Percentiles rank a stretch among this genome's conserved stretches.
These are phyloP conservation scores for Fusarium sp. DNA, from an alignment of 2,329 filamentous ascomycete genomes.

Conservation along the genomic window DNA sequence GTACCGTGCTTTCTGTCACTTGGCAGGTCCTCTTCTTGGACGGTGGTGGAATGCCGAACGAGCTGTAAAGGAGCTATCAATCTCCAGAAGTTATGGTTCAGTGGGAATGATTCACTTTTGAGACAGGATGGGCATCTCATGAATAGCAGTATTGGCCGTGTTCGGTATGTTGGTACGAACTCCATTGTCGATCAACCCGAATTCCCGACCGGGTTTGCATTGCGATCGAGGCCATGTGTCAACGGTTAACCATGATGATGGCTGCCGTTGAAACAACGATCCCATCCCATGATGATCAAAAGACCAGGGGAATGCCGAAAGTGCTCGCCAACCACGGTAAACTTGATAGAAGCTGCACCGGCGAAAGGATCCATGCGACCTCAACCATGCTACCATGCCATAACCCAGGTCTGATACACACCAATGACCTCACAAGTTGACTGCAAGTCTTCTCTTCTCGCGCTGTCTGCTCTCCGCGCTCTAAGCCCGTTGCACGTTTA, in stretches of 20 bases:
- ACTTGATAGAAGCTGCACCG: conserved; percentile 18
- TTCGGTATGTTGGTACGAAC: conserved; percentile 1
- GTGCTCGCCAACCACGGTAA: conserved; percentile 5
- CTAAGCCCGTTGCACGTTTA: conserved; percentile 29
- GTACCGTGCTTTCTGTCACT: conserved; percentile 13
- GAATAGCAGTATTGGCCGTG: conserved; percentile 10
- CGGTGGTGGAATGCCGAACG: conserved; percentile 34
- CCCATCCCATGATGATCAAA: conserved; percentile 25
- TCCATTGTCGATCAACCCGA: not conserved
- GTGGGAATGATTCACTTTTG: conserved; percentile 7
- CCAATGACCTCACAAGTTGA: conserved; percentile 45
- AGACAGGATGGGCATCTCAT: conserved; percentile 14
- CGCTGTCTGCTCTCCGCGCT: conserved; percentile 9
- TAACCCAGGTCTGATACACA: conserved; percentile 28
- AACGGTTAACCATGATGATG: conserved; percentile 25
- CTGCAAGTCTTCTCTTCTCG: conserved; percentile 33
- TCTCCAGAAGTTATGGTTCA: conserved; percentile 3
- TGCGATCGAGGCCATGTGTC: conserved; percentile 12
- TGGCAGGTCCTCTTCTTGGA: conserved; percentile 13
- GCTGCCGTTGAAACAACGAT: conserved; percentile 32
- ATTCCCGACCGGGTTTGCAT: not conserved
- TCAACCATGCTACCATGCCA: conserved; percentile 39
- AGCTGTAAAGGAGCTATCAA: conserved; percentile 1
- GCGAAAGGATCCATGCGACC: conserved; percentile 12
- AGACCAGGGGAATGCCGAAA: conserved; percentile 25